A percentile compares a stretch with the other conserved stretches of the same genome.
These are phyloP conservation scores for Cylindrotheca closterium DNA, from an alignment of 108 stramenopile species.

Conservation along the genomic window DNA sequence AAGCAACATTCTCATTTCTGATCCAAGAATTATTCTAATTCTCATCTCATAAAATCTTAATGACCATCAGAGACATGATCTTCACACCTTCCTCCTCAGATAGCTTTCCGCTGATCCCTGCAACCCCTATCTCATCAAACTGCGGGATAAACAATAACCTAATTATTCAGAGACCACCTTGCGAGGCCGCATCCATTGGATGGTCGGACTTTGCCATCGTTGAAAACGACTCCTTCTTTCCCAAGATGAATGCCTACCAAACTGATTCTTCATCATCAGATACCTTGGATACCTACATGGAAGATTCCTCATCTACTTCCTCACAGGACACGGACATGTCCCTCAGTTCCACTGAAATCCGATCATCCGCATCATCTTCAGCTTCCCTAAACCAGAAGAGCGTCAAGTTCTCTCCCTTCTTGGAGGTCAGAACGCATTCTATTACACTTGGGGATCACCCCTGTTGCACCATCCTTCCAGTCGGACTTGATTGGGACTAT, in stretches of 20 bases:
- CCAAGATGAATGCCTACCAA: background rate
- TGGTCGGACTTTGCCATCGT: constrained; percentile 31
- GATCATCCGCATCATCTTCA: background rate
- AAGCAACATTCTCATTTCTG: too few relatives aligned
- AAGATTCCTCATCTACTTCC: background rate
- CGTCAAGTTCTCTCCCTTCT: constrained; percentile 10
- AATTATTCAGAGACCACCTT: constrained; percentile 2
- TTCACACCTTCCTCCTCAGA: too few relatives aligned
- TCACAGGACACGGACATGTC: constrained; percentile 12
- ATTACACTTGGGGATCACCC: constrained; percentile 30
- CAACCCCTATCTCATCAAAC: too few relatives aligned
- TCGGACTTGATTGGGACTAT: constrained; percentile 34
- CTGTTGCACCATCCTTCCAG: constrained; percentile 10
- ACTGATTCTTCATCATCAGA: background rate
- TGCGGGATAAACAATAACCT: constrained; percentile 4
- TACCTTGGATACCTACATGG: background rate
- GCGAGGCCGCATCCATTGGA: constrained; percentile 2
- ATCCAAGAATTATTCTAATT: too few relatives aligned
- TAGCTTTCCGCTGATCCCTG: too few relatives aligned
- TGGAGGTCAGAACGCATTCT: constrained; percentile 29
- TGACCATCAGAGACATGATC: too few relatives aligned
- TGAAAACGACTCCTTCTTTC: constrained; percentile 4
- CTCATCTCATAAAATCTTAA: too few relatives aligned
- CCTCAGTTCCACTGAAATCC: background rate
- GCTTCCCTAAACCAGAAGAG: background rate